Evolutionary conservation across 495 filamentous ascomycete genomes (phyloP).

Genomic region (Penicillium arizonense): DNA sequence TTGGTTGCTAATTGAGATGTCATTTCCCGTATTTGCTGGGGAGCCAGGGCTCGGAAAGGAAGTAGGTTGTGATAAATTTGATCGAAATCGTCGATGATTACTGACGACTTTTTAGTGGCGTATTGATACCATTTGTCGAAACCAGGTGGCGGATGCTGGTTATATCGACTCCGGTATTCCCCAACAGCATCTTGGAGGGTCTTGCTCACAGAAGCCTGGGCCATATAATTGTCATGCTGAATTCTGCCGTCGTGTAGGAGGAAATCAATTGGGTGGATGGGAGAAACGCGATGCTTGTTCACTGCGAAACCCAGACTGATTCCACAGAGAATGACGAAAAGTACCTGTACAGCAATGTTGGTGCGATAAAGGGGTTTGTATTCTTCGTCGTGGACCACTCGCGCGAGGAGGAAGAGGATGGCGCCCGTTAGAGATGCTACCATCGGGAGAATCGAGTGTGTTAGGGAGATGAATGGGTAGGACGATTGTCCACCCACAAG

Average conservation of each 20-base stretch:
- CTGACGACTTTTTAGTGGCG: conserved; percentile 58
- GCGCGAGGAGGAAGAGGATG: conserved; percentile 28
- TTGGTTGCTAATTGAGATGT: conserved; percentile 46
- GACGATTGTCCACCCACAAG: conserved; percentile 32
- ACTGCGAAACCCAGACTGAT: conserved; percentile 29
- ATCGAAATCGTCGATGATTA: conserved; percentile 73
- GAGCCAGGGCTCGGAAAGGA: conserved; percentile 71
- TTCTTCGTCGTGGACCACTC: conserved; percentile 30
- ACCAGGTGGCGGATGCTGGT: conserved; percentile 50
- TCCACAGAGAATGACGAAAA: conserved; percentile 25
- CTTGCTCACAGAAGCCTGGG: conserved; percentile 34
- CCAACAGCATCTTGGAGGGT: conserved; percentile 37
- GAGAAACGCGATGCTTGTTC: conserved; percentile 26
- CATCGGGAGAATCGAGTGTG: conserved; percentile 13
- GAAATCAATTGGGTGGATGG: conserved; percentile 47
- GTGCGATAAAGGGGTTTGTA: conserved; percentile 27
- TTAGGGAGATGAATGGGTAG: conserved; percentile 30
- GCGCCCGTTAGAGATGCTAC: conserved; percentile 20
- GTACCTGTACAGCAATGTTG: conserved; percentile 29
- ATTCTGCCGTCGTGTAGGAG: conserved; percentile 41
- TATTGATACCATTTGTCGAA: conserved; percentile 71
- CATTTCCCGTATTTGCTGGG: conserved; percentile 53
- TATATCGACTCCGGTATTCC: conserved; percentile 44
- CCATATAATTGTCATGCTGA: conserved; percentile 37
- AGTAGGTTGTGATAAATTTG: conserved; percentile 67